Evolutionary conservation across 1,284 basidiomycete species (phyloP), one percentile per base, ranked within the genome.

Genomic region (Pascua sp.): DNA sequence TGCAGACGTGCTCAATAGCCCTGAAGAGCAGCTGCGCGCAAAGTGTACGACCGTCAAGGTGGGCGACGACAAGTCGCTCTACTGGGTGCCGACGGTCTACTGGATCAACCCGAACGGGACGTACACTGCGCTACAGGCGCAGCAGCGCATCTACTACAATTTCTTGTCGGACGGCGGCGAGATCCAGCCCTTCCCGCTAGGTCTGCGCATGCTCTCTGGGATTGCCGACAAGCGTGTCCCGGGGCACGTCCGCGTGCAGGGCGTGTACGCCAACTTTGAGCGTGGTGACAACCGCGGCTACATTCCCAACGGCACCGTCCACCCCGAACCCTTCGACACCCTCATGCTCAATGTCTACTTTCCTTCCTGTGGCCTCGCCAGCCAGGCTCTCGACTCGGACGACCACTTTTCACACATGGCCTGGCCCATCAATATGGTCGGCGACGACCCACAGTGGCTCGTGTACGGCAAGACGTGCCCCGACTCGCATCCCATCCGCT

Each of bases 331-430:
- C 15, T 12, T 5, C 46, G 32, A 9, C 11, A 44, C 47, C 1
- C 57, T 71, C 18, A 32, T 54, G 1, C 42, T 65, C 41, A 64
- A 56, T 0, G 65, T 70, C 50, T 66, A 57, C 59, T 73, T 70
- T 64, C 73, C 73, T 9, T 66, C 63, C 46, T 72, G 70, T 47
- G 71, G 70, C 9, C 49, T 65, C 24, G 71, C 69, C 2, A 56
- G 64, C 60, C 66, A 65, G 12, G 45, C 53, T 24, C 52, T 68
- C 24, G 65, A 69, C 55, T 71, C 69, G 18, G 42, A 51, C 2
- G 71, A 73, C 61, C 70, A 76, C 68, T 64, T 67, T 51, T 71
- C 68, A 0, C 76, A 79, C 68, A 75, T 80, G 66, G 71, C 79
- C 0, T 81, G 77, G 67, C 77, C 80, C 59, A 7, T 32, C 24